Conservation (phyloP, 768 basidiomycete species). For the Phylloporus scabripes region DNA sequence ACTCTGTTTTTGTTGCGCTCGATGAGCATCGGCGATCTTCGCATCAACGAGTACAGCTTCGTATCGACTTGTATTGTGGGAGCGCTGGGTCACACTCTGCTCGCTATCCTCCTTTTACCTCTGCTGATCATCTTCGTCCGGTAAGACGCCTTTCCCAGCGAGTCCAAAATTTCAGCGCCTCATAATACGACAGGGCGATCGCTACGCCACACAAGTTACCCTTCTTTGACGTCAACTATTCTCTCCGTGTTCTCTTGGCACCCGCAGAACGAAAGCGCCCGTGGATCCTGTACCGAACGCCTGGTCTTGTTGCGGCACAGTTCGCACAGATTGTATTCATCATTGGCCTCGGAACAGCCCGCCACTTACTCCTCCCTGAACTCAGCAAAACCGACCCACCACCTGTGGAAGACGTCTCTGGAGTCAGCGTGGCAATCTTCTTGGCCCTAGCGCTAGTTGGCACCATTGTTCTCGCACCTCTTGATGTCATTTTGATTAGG, state of each 20-base stretch:
- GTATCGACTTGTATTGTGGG: conserved; percentile 45
- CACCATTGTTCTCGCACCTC: conserved; percentile 54
- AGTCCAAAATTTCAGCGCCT: not conserved
- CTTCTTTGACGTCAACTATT: conserved; percentile 44
- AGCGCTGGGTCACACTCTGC: not conserved
- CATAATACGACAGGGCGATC: conserved; percentile 47
- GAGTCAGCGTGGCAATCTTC: conserved; percentile 38
- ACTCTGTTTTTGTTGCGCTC: conserved; percentile 38
- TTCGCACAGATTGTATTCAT: conserved; percentile 35
- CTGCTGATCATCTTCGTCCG: conserved; percentile 35
- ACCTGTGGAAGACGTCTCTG: conserved; percentile 38
- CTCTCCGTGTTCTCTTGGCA: conserved; percentile 66
- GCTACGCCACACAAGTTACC: conserved; percentile 70
- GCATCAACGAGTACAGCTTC: conserved; percentile 45
- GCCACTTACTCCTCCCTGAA: conserved; percentile 51
- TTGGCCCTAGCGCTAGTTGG: conserved; percentile 10
- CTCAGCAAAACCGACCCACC: conserved; percentile 31
- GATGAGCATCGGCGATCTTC: conserved; percentile 46
- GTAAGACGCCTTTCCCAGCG: conserved; percentile 14
- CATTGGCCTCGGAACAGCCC: conserved; percentile 30
- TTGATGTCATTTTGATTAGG: conserved; percentile 69
- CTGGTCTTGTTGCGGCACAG: conserved; percentile 46
- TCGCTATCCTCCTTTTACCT: not conserved
- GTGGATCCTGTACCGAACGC: conserved; percentile 72
- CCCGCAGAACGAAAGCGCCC: conserved; percentile 68